Percentiles rank a stretch among this genome's conserved stretches.
Conservation (phyloP, 805 yeast genomes). For the Isabelozyma pseudorhagii region DNA sequence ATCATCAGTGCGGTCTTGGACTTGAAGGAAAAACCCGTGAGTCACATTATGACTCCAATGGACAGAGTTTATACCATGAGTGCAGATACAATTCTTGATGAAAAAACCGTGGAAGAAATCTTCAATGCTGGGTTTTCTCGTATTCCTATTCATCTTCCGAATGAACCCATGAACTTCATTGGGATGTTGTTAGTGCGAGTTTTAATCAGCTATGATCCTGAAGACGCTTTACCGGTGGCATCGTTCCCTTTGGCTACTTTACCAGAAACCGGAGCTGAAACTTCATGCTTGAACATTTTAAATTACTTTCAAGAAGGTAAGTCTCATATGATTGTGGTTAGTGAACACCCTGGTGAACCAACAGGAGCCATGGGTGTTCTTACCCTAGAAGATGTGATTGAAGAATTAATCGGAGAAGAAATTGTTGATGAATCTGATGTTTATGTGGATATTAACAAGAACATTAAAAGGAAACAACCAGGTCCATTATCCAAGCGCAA, state of each 20-base stretch:
- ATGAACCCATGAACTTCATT: constrained; percentile 84
- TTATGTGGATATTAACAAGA: constrained; percentile 83
- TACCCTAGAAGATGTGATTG: constrained; percentile 96
- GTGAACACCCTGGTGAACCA: constrained; percentile 78
- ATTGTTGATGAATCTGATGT: constrained; percentile 96
- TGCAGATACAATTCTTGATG: constrained; percentile 79
- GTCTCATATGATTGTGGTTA: constrained; percentile 94
- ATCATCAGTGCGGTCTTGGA: constrained; percentile 92
- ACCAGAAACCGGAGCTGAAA: constrained; percentile 89
- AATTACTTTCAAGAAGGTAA: constrained; percentile 98
- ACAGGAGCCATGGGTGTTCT: constrained; percentile 87
- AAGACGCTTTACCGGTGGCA: constrained; percentile 88
- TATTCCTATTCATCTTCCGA: constrained; percentile 89
- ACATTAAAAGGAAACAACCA: constrained; percentile 73
- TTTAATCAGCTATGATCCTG: constrained; percentile 93
- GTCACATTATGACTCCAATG: constrained; percentile 91
- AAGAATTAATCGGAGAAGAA: constrained; percentile 96
- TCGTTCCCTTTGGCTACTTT: constrained; percentile 93
- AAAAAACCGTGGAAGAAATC: constrained; percentile 79
- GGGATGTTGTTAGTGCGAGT: constrained; percentile 95
- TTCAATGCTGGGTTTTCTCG: constrained; percentile 93
- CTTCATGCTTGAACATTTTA: constrained; percentile 89
- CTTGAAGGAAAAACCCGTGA: constrained; percentile 85
- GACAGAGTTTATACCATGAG: constrained; percentile 85
- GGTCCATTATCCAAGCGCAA: constrained; percentile 73